These are phyloP conservation scores for Nakaseomyces delphensis DNA, from an alignment of 1,139 yeast genomes.

Conservation along the genomic window DNA sequence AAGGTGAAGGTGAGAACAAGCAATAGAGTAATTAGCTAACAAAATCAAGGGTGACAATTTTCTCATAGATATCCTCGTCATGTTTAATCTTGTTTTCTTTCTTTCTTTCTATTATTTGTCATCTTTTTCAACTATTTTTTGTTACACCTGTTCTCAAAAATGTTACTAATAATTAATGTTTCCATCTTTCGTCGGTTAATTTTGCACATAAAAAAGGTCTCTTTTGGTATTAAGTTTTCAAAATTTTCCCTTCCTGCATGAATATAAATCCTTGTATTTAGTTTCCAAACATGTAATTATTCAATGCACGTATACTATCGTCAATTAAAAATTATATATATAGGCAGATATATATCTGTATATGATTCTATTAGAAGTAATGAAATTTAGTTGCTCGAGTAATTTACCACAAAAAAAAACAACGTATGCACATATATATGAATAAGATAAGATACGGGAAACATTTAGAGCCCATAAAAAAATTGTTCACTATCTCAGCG, in stretches of 20 bases:
- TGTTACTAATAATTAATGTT: constrained; percentile 5
- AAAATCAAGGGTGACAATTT: neutral
- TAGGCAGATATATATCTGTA: too few relatives aligned
- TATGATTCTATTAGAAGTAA: too few relatives aligned
- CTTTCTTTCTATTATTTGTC: neutral
- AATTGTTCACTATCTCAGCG: neutral
- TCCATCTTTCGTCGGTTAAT: constrained; percentile 2
- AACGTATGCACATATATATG: too few relatives aligned
- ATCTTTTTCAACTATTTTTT: neutral
- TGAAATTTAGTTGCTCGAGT: too few relatives aligned
- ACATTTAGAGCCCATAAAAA: too few relatives aligned
- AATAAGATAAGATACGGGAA: too few relatives aligned
- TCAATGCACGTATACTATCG: constrained; percentile 4
- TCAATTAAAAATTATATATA: neutral
- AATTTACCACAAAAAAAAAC: too few relatives aligned
- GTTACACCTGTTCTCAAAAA: neutral
- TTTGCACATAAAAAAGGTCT: constrained; percentile 4
- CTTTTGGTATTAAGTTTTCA: neutral
- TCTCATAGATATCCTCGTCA: neutral
- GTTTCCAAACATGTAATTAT: constrained; percentile 6
- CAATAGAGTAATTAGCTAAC: constrained; percentile 31
- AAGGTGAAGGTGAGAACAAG: constrained; percentile 6
- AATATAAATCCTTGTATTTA: constrained; percentile 6
- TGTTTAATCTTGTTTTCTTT: neutral
- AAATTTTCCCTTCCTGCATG: neutral